Evolutionary conservation across 768 basidiomycete genomes (phyloP).

Genomic region (Boletus patriciae): DNA sequence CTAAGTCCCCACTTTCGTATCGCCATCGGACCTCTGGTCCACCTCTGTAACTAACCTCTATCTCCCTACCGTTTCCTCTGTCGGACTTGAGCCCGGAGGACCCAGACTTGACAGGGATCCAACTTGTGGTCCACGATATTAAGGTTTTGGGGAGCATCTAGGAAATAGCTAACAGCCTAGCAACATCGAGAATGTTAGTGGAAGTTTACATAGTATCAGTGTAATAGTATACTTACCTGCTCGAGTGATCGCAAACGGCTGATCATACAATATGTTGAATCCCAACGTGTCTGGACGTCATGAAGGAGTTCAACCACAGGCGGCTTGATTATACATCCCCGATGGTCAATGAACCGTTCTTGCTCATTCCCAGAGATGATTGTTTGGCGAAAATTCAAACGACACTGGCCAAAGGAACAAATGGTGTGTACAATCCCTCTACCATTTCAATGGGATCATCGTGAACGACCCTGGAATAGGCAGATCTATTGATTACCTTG

Average conservation of each 20-base stretch:
- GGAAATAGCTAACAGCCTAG: background rate
- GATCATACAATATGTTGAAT: conserved; percentile 41
- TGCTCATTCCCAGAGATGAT: conserved; percentile 1
- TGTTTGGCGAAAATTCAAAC: background rate
- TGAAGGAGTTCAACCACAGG: conserved; percentile 7
- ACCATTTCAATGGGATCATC: too few relatives aligned
- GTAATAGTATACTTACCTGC: background rate
- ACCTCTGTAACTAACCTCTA: too few relatives aligned
- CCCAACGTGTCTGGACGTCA: conserved; percentile 41
- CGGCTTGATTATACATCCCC: background rate
- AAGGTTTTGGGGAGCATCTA: background rate
- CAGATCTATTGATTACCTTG: too few relatives aligned
- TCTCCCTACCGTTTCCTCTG: too few relatives aligned
- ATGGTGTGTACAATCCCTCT: too few relatives aligned
- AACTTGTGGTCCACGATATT: background rate
- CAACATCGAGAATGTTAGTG: background rate
- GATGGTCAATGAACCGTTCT: background rate
- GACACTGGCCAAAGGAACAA: too few relatives aligned
- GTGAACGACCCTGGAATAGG: too few relatives aligned
- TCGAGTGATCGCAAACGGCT: background rate
- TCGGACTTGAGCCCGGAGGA: too few relatives aligned
- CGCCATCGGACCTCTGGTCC: too few relatives aligned
- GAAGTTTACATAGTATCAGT: too few relatives aligned
- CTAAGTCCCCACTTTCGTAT: too few relatives aligned
- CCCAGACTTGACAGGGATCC: too few relatives aligned